Evolutionary conservation across 2,329 filamentous ascomycete species (phyloP).

Genomic region (Nemania sp.): DNA sequence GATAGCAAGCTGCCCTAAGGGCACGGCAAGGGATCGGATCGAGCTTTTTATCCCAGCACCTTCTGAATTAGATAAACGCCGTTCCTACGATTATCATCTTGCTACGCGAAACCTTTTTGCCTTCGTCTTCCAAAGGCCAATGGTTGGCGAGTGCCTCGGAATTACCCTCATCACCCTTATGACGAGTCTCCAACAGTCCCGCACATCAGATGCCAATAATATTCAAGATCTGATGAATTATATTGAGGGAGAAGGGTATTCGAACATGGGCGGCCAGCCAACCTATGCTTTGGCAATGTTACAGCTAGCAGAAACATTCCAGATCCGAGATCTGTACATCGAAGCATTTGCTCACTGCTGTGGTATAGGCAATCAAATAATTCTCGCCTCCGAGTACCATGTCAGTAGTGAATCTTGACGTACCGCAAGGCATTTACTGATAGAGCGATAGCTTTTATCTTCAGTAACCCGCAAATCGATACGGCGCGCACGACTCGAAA

Average conservation of each 20-base stretch:
- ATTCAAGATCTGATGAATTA: slow-evolving; percentile 72
- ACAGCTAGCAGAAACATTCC: slow-evolving; percentile 74
- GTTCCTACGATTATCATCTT: slow-evolving; percentile 72
- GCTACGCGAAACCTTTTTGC: slow-evolving; percentile 82
- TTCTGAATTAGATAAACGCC: slow-evolving; percentile 61
- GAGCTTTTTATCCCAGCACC: slow-evolving; percentile 80
- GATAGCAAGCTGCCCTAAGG: slow-evolving; percentile 46
- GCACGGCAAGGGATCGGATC: slow-evolving; percentile 53
- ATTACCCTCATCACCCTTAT: slow-evolving; percentile 72
- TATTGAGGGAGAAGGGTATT: slow-evolving; percentile 76
- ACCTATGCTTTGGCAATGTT: slow-evolving; percentile 76
- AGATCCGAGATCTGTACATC: slow-evolving; percentile 73
- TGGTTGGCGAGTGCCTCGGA: slow-evolving; percentile 77
- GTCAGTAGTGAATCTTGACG: slow-evolving; percentile 56
- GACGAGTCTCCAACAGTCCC: slow-evolving; percentile 72
- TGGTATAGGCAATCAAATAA: slow-evolving; percentile 76
- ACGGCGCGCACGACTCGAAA: slow-evolving; percentile 70
- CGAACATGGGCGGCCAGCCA: slow-evolving; percentile 73
- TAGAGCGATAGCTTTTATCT: slow-evolving; percentile 59
- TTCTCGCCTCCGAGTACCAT: slow-evolving; percentile 68
- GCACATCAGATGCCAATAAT: slow-evolving; percentile 66
- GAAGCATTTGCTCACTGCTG: slow-evolving; percentile 82
- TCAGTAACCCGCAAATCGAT: slow-evolving; percentile 73
- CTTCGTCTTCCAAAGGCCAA: slow-evolving; percentile 72
- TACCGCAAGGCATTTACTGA: slow-evolving; percentile 23